Conservation (phyloP, 108 stramenopile genomes). For the Cylindrotheca fusiformis region DNA sequence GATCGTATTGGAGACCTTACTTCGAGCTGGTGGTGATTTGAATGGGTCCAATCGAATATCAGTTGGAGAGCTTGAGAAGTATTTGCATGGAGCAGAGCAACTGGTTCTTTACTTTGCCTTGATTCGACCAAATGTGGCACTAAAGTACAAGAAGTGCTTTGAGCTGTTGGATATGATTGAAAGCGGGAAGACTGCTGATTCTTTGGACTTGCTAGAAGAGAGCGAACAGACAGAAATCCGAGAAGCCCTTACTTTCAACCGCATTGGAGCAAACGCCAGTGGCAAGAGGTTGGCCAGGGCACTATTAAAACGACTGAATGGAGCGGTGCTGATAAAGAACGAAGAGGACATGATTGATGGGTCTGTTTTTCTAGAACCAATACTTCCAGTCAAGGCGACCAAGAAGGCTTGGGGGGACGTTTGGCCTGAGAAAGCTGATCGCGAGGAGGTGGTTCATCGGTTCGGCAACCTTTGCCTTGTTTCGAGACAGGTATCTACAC, state of each 20-base stretch:
- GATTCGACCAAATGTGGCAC: slow-evolving; percentile 37
- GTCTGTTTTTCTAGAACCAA: background rate
- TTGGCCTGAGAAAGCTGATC: background rate
- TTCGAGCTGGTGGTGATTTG: slow-evolving; percentile 33
- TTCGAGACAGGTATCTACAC: background rate
- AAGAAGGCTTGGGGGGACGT: background rate
- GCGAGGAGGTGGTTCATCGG: background rate
- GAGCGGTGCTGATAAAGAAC: background rate
- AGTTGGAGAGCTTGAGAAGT: slow-evolving; percentile 26
- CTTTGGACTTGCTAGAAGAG: background rate
- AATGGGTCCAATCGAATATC: slow-evolving; percentile 4
- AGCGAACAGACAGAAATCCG: background rate
- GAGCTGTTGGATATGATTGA: slow-evolving; percentile 43
- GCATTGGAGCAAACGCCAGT: background rate
- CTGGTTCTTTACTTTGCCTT: slow-evolving; percentile 45
- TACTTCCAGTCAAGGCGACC: background rate
- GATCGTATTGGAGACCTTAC: slow-evolving; percentile 35
- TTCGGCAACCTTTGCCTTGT: background rate
- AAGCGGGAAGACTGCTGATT: background rate
- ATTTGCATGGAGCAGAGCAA: slow-evolving; percentile 34
- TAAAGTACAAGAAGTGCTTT: slow-evolving; percentile 34
- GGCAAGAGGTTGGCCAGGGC: background rate
- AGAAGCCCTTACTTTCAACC: background rate
- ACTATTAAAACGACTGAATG: background rate
- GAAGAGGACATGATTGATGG: background rate